Percentiles rank a stretch among this genome's conserved stretches.
These are phyloP conservation scores for Aspergillus asperescens DNA, from an alignment of 495 filamentous ascomycete genomes.

Conservation along the genomic window DNA sequence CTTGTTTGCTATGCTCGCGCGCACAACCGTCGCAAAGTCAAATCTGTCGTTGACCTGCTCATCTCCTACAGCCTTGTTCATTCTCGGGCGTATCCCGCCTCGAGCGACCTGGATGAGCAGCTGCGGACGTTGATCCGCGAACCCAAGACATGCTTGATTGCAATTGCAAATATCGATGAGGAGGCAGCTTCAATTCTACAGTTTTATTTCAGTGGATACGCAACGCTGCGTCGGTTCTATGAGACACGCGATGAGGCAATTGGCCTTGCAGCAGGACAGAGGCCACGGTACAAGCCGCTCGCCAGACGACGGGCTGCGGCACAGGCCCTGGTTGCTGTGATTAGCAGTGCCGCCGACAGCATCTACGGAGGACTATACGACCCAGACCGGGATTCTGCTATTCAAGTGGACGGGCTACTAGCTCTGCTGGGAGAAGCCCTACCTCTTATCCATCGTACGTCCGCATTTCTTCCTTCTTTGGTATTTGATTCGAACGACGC, in stretches of 20 bases:
- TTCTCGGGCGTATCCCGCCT: constrained; percentile 69
- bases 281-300: constrained; percentile 40
- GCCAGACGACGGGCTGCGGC: constrained; percentile 62
- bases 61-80: constrained; percentile 81
- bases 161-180: constrained; percentile 59
- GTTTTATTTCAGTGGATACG: constrained; percentile 83
- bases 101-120: constrained; percentile 59
- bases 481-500: background rate
- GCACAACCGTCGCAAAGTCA: constrained; percentile 65
- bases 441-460: constrained; percentile 60
- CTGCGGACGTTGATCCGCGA: constrained; percentile 60
- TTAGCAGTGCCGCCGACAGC: constrained; percentile 76
- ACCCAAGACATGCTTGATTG: constrained; percentile 59
- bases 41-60: constrained; percentile 75
- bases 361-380: constrained; percentile 87
- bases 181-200: constrained; percentile 76
- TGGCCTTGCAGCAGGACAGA: constrained; percentile 32
- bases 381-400: constrained; percentile 66
- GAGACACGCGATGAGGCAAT: constrained; percentile 69
- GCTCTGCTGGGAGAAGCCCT: constrained; percentile 77
- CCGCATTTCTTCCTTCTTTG: background rate
- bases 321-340: constrained; percentile 66
- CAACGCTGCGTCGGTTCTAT: constrained; percentile 81
- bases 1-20: constrained; percentile 83
- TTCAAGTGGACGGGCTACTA: constrained; percentile 80